Evolutionary conservation across 1,139 yeast genomes (phyloP).

Genomic region (Geotrichum carabidarum): DNA sequence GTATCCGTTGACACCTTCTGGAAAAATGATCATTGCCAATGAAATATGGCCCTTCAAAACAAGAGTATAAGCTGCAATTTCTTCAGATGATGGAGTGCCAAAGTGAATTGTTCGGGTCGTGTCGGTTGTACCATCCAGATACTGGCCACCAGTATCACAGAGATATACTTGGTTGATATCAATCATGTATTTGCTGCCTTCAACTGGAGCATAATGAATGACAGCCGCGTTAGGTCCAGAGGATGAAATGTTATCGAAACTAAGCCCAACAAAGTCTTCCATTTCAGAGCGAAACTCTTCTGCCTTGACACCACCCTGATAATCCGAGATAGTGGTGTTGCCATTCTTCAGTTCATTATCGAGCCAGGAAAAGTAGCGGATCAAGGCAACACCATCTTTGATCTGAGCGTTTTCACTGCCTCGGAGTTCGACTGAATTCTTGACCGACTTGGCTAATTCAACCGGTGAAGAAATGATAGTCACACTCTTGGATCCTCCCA

Average conservation of each 20-base stretch:
- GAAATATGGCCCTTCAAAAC: conserved; percentile 92
- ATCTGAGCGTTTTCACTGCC: conserved; percentile 78
- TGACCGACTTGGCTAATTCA: conserved; percentile 70
- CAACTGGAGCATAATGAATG: conserved; percentile 81
- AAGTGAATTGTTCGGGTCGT: conserved; percentile 93
- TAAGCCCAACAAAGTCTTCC: conserved; percentile 66
- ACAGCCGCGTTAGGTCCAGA: conserved; percentile 91
- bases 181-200: conserved; percentile 57
- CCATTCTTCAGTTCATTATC: conserved; percentile 55
- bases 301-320: conserved; percentile 66
- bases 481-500: conserved; percentile 42
- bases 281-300: conserved; percentile 53
- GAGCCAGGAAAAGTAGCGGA: conserved; percentile 81
- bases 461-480: conserved; percentile 53
- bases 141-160: conserved; percentile 93
- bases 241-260: conserved; percentile 89
- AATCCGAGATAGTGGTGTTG: conserved; percentile 60
- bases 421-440: conserved; percentile 63
- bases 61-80: conserved; percentile 63
- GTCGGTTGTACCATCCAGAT: conserved; percentile 92
- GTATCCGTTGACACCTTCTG: conserved; percentile 80
- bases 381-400: conserved; percentile 83
- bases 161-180: conserved; percentile 75
- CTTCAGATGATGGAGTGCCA: conserved; percentile 66
- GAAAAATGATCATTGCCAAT: conserved; percentile 70